Conservation (phyloP, 208 protist genomes). For the Trypanosoma melophagium region DNA sequence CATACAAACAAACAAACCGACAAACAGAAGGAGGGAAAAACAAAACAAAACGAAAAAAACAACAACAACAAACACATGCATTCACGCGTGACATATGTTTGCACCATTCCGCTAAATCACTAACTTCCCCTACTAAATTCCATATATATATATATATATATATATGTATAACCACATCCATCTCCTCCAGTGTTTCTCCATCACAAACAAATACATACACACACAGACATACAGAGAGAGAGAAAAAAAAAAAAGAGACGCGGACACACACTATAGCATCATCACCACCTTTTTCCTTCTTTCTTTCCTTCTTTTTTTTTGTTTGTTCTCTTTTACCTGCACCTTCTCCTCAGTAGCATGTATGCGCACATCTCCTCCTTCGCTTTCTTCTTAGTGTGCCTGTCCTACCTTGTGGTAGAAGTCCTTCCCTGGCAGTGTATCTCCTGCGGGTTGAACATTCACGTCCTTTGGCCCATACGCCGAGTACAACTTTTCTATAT, state of each 20-base stretch:
- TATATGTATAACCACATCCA: not conserved
- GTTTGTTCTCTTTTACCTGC: too few species aligned
- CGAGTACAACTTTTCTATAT: conserved; percentile 86
- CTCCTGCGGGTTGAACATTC: conserved; percentile 72
- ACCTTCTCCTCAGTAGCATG: too few species aligned
- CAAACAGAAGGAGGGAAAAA: too few species aligned
- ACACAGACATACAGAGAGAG: conserved; percentile 4
- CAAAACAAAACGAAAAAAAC: too few species aligned
- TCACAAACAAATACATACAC: conserved; percentile 7
- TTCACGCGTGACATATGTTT: too few species aligned
- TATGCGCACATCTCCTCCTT: not conserved
- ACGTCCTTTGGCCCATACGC: conserved; percentile 84
- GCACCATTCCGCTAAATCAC: too few species aligned
- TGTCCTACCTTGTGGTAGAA: conserved; percentile 54
- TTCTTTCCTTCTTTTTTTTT: too few species aligned
- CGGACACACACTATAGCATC: too few species aligned
- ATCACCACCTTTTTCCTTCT: too few species aligned
- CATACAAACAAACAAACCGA: too few species aligned
- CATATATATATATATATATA: conserved; percentile 6
- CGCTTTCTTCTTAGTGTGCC: conserved; percentile 25
- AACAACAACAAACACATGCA: too few species aligned
- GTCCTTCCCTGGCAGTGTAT: conserved; percentile 74
- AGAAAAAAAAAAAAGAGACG: conserved; percentile 4
- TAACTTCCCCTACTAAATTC: not conserved
- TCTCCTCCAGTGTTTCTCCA: conserved; percentile 2